Evolutionary conservation across 805 yeast genomes (phyloP), one percentile per base, ranked within the genome.

Genomic region (Kodamaea fukazawae): DNA sequence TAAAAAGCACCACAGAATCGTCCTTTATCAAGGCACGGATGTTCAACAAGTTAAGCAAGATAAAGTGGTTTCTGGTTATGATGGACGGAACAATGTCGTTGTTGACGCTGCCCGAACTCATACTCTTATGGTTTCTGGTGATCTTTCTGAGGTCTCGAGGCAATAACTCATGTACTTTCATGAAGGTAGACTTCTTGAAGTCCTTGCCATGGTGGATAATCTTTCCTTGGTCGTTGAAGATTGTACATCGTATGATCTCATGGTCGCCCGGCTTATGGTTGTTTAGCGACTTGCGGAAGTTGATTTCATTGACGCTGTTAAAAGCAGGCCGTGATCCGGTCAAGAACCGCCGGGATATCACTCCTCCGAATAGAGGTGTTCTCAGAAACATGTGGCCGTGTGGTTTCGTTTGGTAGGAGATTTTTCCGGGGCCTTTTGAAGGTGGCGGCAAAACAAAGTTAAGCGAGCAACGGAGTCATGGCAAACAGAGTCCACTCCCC

Each of bases 101-200:
- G 11, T 44, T 39, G 1, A 48, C 48, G n/a, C 32, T 37, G 12
- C 38, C 29, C 4, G 13, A 14, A 16, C 16, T 29, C 7, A 22
- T 16, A 28, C 18, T 38, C 12, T 45, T 45, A 14, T 52, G 54
- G 41, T 55, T 56, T 22, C 67, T 48, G 23, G 75, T 73, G 25
- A 78, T 42, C 71, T 75, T 63, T 55, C 83, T 71, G 17, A 81
- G 72, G 25, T 86, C 82, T 42, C 86, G 76, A 35, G 80, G 75
- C 0, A 72, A 66, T 22, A 78, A 52, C 43, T 71, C 70, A 53
- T 76, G 72, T 11, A 59, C 57, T 37, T 61, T 57, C 52, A 78
- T 61, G 37, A 78, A 64, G 32, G 67, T 71, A 32, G 56, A 58
- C 36, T 72, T 64, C 40, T 65, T 62, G 17, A 69, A 53, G 32